These are phyloP conservation scores for Fusarium sp. DNA, from an alignment of 2,329 filamentous ascomycete genomes.

Conservation along the genomic window DNA sequence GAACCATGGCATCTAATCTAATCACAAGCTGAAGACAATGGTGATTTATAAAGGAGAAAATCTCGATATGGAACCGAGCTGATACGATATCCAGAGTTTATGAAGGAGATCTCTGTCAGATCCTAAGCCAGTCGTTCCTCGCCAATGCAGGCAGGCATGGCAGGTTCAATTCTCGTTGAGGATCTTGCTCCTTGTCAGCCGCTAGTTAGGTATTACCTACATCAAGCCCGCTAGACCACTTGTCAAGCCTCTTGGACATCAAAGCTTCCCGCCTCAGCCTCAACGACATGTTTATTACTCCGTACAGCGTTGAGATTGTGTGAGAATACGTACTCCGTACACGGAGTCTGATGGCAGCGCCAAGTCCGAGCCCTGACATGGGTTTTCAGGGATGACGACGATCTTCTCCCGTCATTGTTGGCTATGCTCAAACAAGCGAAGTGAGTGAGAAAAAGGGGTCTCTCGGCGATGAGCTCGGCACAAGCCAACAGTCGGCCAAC, in stretches of 20 bases:
- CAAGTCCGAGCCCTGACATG: constrained; percentile 21
- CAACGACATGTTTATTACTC: constrained; percentile 24
- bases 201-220: constrained; percentile 18
- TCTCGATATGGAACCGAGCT: constrained; percentile 8
- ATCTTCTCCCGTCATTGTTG: constrained; percentile 33
- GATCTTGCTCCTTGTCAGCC: constrained; percentile 25
- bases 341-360: constrained; percentile 15
- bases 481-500: constrained; percentile 20
- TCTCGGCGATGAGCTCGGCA: constrained; percentile 38
- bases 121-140: constrained; percentile 26
- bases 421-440: constrained; percentile 30
- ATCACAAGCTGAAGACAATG: constrained; percentile 3
- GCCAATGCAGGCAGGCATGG: constrained; percentile 18
- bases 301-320: not conserved
- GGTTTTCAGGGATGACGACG: constrained; percentile 29
- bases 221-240: constrained; percentile 16
- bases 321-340: not conserved
- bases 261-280: constrained; percentile 29
- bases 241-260: constrained; percentile 27
- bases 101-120: constrained; percentile 36
- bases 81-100: constrained; percentile 1
- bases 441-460: constrained; percentile 38
- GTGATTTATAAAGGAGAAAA: not conserved
- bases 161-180: constrained; percentile 7
- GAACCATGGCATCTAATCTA: not conserved